Conservation (phyloP, 2,329 filamentous ascomycete genomes). For the Xylariaceae sp. region DNA sequence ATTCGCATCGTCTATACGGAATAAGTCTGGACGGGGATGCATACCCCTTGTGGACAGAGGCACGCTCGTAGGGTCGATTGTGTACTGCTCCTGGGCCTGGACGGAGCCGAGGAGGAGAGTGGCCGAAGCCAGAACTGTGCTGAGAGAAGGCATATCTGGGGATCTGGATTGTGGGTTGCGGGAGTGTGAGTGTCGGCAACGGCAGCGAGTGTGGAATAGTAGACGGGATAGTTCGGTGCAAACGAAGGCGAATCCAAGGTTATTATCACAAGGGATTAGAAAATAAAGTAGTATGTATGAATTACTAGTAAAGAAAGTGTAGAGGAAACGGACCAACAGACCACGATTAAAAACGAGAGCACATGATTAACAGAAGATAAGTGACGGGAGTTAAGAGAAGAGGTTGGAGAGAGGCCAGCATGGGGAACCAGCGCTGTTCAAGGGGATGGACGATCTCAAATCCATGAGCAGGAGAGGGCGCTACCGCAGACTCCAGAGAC, state of each 20-base stretch:
- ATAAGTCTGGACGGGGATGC: constrained; percentile 26
- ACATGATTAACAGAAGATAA: constrained; percentile 9
- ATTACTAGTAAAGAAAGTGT: constrained; percentile 6
- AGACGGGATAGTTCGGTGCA: neutral
- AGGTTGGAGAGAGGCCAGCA: constrained; percentile 9
- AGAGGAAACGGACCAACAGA: constrained; percentile 10
- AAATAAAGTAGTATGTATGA: neutral
- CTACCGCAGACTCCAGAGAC: neutral
- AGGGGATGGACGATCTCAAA: constrained; percentile 6
- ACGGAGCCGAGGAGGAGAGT: constrained; percentile 48
- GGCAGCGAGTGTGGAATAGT: neutral
- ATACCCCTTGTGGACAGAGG: constrained; percentile 46
- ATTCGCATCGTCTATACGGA: neutral
- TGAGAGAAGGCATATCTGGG: constrained; percentile 49
- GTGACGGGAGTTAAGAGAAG: constrained; percentile 8
- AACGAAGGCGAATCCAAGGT: constrained; percentile 7
- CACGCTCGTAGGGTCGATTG: constrained; percentile 59
- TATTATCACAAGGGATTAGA: constrained; percentile 12
- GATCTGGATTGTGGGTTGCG: neutral
- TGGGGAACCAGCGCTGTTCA: constrained; percentile 1
- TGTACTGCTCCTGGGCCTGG: constrained; percentile 46
- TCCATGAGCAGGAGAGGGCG: neutral
- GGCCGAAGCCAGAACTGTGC: constrained; percentile 50
- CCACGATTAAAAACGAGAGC: constrained; percentile 13
- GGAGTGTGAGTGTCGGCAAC: too few relatives aligned